Evolutionary conservation across 176 grass and related monocot species (phyloP).

Genomic region (Oryza nivara): DNA sequence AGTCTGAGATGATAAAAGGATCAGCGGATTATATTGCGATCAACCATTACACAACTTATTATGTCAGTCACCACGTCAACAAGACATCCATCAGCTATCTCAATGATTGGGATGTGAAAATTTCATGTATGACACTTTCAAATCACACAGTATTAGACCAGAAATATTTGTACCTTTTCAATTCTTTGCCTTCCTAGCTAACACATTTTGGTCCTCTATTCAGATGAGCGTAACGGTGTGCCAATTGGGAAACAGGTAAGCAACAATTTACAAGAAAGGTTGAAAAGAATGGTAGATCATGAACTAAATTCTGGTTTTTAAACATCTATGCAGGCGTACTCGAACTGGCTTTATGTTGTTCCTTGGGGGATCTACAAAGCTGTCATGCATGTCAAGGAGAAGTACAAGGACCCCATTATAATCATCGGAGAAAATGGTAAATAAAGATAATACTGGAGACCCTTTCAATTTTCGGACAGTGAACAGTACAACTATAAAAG

Average conservation of each 20-base stretch:
- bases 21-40: conserved; percentile 77
- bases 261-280: background rate
- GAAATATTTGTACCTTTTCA: background rate
- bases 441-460: background rate
- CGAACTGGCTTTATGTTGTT: conserved; percentile 81
- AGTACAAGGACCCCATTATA: conserved; percentile 64
- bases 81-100: conserved; percentile 47
- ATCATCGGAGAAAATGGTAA: conserved; percentile 82
- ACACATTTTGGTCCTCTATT: conserved; percentile 16
- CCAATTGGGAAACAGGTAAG: conserved; percentile 77
- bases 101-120: conserved; percentile 70
- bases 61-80: conserved; percentile 50
- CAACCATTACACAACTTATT: conserved; percentile 89
- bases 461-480: background rate
- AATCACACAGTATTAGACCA: background rate
- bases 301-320: background rate
- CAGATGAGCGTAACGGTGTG: conserved; percentile 64
- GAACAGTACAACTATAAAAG: background rate
- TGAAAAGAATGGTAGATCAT: background rate
- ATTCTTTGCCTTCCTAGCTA: background rate
- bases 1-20: conserved; percentile 70
- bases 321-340: conserved; percentile 59
- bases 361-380: conserved; percentile 94
- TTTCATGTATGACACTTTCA: conserved; percentile 46
- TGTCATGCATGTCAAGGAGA: conserved; percentile 74